Base-by-base conservation (phyloP, 768 basidiomycete species). In the Tylopilus vinaceipallidus region DNA sequence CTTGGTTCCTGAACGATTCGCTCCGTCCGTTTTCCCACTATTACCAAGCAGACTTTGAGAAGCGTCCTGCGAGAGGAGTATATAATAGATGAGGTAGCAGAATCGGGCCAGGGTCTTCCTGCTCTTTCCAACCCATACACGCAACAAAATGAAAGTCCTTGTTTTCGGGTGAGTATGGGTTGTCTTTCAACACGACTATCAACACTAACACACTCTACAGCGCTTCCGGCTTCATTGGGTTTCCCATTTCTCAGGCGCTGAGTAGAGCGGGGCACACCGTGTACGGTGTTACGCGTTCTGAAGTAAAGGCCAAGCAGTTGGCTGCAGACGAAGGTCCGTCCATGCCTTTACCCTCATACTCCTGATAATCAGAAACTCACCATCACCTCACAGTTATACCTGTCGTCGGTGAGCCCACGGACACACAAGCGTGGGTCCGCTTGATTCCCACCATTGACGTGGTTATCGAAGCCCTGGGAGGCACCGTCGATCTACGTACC, bases 261-360 rank as follows among this genome's bases (percentile, higher is more conserved):
- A 61, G 65, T 12, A 56, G 69, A 40, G 65, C 58, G 6, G 71
- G 71, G 0, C 69, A 72, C 39, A 65, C 57, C 27, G 69, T 71
- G 10, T 70, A 70, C 30, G 69, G 71, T 2, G 46, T 56, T 14
- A 71, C 69, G 6, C 63, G 71, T 41, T 67, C 66, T 2, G 22
- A 45, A 13, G 38, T 36, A 6, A 64, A 63, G 24, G 62, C 56
- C 1, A 56, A 55, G 11, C 48, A 47, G 19, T 50, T 72, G 3
- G 57, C 60, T 17, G 54, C 55, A 5, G 49, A 67, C 12, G 71
- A 72, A 49, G 57, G 60, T 56, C 19, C 7, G 56, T 33, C n/a
- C n/a, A n/a, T n/a, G n/a, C 7, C 12, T 13, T 29, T 14, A 8
- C 17, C 30, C 8, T 19, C 29, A 10, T 14, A 4, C 12, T n/a